Evolutionary conservation across 192 early-diverging fungal species (phyloP), one percentile per base, ranked within the genome.

Genomic region (Chytriomyces sp.): DNA sequence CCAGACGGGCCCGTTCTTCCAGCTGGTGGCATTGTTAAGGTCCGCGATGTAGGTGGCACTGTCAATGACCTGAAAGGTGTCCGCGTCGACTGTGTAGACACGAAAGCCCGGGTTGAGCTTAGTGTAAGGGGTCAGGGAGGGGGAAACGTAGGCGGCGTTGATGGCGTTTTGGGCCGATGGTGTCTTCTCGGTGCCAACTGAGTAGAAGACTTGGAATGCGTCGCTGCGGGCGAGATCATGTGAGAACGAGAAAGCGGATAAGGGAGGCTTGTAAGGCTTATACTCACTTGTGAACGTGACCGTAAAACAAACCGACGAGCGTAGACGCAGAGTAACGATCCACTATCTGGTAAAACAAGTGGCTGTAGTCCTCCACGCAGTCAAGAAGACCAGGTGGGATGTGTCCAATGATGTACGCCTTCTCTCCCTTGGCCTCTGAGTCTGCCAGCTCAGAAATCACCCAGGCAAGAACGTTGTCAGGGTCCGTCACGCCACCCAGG

Each of bases 351-450:
- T 85, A 78, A 60, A 83, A 87, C 5, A 81, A 74, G 8, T 82
- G 82, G 36, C 79, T 79, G 64, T 80, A 85, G 59, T 83, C 82
- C 71, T 85, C 80, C 34, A 83, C 54, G 17, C 84, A 85, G 17
- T 80, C 81, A 12, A 59, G 76, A 34, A 79, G 73, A 4, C 81
- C 82, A 30, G 85, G 85, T 5, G 74, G 67, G 39, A 84, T 80
- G 73, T 87, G 85, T 26, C 84, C 80, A 70, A 85, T 81, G 12
- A 88, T 86, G 83, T 83, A 88, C n/a, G 81, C 86, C 54, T 78
- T 77, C 70, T 85, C 80, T 31, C 75, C 75, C n/a, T 67, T 56
- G 78, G 80, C 79, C 63, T 88, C 86, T 25, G 86, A 77, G 40
- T 75, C 77, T 32, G 84, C 79, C 6, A 88, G 66, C 44, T 86